Percentiles rank a stretch among this genome's conserved stretches.
Conservation (phyloP, 2,329 filamentous ascomycete genomes). For the Diaporthe humulicola region DNA sequence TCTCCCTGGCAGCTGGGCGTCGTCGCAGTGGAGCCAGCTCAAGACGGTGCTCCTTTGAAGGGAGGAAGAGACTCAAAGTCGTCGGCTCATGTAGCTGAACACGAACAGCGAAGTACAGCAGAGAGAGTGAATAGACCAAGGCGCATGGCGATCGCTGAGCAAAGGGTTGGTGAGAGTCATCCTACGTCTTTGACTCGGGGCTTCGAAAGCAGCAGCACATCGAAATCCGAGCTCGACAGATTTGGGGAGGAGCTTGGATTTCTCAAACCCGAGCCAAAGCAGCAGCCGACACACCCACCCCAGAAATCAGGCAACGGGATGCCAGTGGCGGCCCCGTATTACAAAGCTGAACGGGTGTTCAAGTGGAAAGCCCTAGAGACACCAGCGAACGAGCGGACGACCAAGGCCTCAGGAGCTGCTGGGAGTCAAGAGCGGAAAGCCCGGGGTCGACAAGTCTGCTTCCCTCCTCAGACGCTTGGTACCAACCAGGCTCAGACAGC, state of each 20-base stretch:
- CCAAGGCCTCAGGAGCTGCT: background rate
- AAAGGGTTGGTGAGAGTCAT: background rate
- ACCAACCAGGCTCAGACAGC: background rate
- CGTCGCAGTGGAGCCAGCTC: no score
- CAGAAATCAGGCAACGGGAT: background rate
- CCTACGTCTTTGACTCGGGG: background rate
- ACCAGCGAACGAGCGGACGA: background rate
- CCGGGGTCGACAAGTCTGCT: background rate
- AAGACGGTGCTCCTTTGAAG: background rate
- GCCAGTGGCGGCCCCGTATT: background rate
- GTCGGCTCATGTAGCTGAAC: background rate
- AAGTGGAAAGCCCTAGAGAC: slow-evolving; percentile 8
- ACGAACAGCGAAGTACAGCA: background rate
- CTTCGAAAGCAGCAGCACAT: background rate
- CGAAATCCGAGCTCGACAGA: background rate
- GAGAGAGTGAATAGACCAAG: background rate
- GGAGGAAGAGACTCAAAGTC: background rate
- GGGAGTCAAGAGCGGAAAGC: background rate
- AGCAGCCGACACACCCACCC: background rate
- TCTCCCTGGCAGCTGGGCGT: background rate
- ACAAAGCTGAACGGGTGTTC: background rate
- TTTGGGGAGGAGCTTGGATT: background rate
- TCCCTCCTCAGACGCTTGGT: background rate
- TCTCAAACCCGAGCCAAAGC: background rate
- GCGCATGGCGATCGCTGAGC: slow-evolving; percentile 12